Evolutionary conservation across 139 green algal genomes (phyloP).

Genomic region (Eudorina sp.): DNA sequence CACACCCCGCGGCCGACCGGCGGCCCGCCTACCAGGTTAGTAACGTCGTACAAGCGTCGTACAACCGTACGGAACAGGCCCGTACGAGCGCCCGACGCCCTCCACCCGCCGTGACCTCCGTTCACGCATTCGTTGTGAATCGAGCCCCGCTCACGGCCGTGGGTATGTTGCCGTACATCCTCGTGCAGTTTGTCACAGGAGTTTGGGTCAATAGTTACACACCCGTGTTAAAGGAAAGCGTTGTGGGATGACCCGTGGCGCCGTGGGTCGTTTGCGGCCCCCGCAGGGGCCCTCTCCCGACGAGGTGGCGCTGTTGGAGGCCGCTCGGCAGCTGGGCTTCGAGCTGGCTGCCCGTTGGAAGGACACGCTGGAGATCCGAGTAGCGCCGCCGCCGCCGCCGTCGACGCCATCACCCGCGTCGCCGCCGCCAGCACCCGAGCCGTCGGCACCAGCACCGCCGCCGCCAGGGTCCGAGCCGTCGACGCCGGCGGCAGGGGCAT

Average conservation of each 20-base stretch:
- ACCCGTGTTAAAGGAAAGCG: too few species aligned
- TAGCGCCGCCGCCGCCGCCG: not conserved
- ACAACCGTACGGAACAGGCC: too few species aligned
- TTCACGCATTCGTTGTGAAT: too few species aligned
- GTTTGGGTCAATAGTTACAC: too few species aligned
- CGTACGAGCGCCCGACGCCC: too few species aligned
- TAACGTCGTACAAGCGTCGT: too few species aligned
- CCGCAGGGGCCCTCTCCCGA: constrained; percentile 89
- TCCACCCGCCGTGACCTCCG: too few species aligned
- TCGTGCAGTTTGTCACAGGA: not conserved
- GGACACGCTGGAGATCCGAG: not conserved
- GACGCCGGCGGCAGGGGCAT: not conserved
- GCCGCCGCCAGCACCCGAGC: not conserved
- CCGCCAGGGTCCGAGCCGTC: not conserved
- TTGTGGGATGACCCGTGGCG: too few species aligned
- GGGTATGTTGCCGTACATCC: too few species aligned
- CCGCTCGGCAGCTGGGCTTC: constrained; percentile 88
- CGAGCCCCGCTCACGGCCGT: too few species aligned
- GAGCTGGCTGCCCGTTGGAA: constrained; percentile 70
- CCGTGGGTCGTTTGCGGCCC: too few species aligned
- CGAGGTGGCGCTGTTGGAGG: constrained; percentile 94
- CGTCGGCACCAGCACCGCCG: not conserved
- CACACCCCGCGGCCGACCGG: not conserved
- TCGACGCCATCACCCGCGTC: not conserved
- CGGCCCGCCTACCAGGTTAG: constrained; percentile 32